Base-by-base conservation (phyloP, 768 basidiomycete species). In the Serpula lacrymans region DNA sequence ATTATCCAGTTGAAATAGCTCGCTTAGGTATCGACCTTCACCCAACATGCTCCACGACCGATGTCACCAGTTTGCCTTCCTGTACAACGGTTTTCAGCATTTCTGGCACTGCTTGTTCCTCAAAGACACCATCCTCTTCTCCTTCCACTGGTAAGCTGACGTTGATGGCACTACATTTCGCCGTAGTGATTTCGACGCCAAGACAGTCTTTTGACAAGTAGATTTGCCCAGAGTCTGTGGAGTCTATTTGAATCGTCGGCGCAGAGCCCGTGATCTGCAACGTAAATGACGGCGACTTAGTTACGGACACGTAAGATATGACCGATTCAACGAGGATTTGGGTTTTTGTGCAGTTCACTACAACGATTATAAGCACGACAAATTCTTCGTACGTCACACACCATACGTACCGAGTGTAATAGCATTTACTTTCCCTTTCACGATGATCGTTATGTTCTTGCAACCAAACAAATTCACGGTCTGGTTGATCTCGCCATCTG, bases 391-490 rank as follows among this genome's bases (percentile, higher is more conserved):
- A 7, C 22, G 28, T 18, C 17, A 14, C 22, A 31, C 39, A 21
- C 26, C 34, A n/a, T 37, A 69, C 77, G 43, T 55, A 96, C 95
- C 75, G 43, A 98, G 67, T 14, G 84, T 90, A 32, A 99, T 82
- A 3, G 92, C 94, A 55, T 99, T 99, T 50, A 90, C 80, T 66
- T 99, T 99, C 54, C 95, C 94, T 60, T 85, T 86, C 59, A 99
- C 72, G 37, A 86, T 60, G 42, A 99, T 69, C 1, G 83, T 86
- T 8, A 79, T 75, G 49, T 84, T 85, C 69, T 92, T 96, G 73
- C 93, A 96, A 10, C 82, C 84, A 60, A 82, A 98, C 34, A 98
- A 68, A 61, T 91, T 94, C 43, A 99, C 79, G 3, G 79, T 78
- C 41, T 99, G 94, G 53, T 68, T 84, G 40, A 92, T 68, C 57